Base-by-base conservation (phyloP, 129 eudicot species). In the Kitagawia praeruptora region DNA sequence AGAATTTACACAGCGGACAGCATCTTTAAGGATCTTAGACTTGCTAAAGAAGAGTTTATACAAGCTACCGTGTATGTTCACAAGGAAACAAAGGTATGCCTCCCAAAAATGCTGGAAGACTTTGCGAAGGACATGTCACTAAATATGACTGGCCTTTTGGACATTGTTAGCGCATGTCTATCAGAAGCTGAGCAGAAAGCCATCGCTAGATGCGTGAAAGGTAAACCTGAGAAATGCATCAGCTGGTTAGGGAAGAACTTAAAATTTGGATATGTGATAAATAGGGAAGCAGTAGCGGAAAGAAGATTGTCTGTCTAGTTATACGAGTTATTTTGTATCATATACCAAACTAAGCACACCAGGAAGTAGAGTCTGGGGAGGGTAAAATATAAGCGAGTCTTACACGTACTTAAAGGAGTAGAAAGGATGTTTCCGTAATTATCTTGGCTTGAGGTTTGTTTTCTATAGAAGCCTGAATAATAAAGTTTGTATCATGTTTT, bases 81-180 rank as follows among this genome's bases (percentile, higher is more conserved):
- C 75, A 90, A 93, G 81, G 93, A 87, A 83, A 80, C 79, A 73
- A 83, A 86, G 73, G 83, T 93, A 77, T 90, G 83, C 73, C 84
- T 93, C 27, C 98, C 98, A 3, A 93, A 88, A 80, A 90, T 87
- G 34, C 83, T 93, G 25, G 80, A 87, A 80, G 80, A 86, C 78
- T 93, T 85, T 80, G 96, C 92, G 2, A 93, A 87, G 81, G 98
- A 90, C 75, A 88, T 86, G 91, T 90, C 93, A 63, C 27, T 93
- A 47, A 83, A 85, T 37, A 84, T 89, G 84, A 48, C 82, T 28
- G 83, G 83, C 8, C 89, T 90, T 48, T 61, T 93, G 84, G 96
- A 90, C 77, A 76, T 83, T 9, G 93, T 93, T 37, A 81, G 83
- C 38, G 81, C 61, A 16, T 87, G 90, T 77, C 80, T 93, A 28